A percentile compares a stretch with the other conserved stretches of the same genome.
Conservation (phyloP, 2,329 filamentous ascomycete genomes). For the Talaromyces atroroseus region DNA sequence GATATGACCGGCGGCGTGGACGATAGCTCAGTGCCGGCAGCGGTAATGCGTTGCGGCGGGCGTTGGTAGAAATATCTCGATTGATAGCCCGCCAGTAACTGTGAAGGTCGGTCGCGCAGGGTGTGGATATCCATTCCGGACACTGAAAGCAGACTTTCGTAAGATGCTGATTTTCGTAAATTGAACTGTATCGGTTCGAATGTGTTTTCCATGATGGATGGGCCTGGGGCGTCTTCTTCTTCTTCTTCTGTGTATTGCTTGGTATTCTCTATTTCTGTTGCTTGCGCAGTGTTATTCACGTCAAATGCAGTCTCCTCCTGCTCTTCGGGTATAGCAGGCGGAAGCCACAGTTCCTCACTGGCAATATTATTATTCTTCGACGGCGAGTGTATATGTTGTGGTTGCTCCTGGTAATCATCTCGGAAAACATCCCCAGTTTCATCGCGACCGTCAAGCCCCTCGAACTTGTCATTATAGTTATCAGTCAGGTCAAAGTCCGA, state of each 20-base stretch:
- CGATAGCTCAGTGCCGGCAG: constrained; percentile 38
- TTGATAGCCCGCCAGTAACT: constrained; percentile 54
- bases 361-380: constrained; percentile 10
- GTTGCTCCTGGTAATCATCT: background rate
- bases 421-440: background rate
- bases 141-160: constrained; percentile 85
- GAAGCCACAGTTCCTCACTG: constrained; percentile 18
- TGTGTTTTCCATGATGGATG: constrained; percentile 1
- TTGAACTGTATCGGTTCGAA: constrained; percentile 29
- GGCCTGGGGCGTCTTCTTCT: constrained; percentile 16
- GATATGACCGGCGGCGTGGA: constrained; percentile 36
- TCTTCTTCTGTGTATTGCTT: background rate
- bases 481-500: background rate
- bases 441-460: constrained; percentile 16
- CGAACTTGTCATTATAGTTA: constrained; percentile 11
- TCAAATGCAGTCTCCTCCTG: constrained; percentile 25
- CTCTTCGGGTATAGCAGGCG: constrained; percentile 37
- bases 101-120: constrained; percentile 67
- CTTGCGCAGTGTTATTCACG: background rate
- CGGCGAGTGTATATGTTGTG: background rate
- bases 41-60: constrained; percentile 44
- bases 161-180: constrained; percentile 65
- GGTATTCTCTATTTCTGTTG: background rate
- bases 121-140: constrained; percentile 87
- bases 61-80: constrained; percentile 45